These are phyloP conservation scores for Tardiomyces digboiensis DNA, from an alignment of 1,139 yeast genomes.

Conservation along the genomic window DNA sequence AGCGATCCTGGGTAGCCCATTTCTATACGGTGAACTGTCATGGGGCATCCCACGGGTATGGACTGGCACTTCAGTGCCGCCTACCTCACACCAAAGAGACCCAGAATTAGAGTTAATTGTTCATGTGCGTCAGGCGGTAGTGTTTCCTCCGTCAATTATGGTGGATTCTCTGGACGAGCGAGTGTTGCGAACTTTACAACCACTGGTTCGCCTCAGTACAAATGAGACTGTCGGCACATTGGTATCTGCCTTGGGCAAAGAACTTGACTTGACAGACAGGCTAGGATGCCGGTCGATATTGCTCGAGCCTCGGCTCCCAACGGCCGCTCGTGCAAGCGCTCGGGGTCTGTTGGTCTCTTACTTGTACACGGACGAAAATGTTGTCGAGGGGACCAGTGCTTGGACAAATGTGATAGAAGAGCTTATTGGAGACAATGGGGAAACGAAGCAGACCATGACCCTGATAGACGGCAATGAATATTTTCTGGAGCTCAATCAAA, in stretches of 20 bases:
- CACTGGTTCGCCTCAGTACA: background rate
- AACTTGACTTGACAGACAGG: background rate
- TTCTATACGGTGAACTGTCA: background rate
- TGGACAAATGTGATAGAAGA: background rate
- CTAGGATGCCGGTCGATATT: background rate
- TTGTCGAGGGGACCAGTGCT: constrained; percentile 3
- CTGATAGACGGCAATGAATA: background rate
- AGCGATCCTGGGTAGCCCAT: background rate
- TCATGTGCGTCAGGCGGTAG: background rate
- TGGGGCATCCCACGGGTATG: background rate
- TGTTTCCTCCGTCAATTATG: background rate
- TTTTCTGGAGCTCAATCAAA: too few relatives aligned
- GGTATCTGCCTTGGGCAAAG: background rate
- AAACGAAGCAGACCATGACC: too few relatives aligned
- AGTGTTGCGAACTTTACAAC: background rate
- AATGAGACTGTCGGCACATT: background rate
- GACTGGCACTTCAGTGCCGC: background rate
- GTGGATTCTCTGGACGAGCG: background rate
- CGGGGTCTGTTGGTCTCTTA: constrained; percentile 14
- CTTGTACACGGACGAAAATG: constrained; percentile 8
- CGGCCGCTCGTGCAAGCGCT: constrained; percentile 3
- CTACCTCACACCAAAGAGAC: too few relatives aligned
- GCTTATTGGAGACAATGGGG: background rate
- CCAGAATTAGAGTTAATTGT: background rate
- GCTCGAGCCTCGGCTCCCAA: background rate